Evolutionary conservation across 169 alveolate species (phyloP).

Genomic region (Cryptosporidium viatorum): DNA sequence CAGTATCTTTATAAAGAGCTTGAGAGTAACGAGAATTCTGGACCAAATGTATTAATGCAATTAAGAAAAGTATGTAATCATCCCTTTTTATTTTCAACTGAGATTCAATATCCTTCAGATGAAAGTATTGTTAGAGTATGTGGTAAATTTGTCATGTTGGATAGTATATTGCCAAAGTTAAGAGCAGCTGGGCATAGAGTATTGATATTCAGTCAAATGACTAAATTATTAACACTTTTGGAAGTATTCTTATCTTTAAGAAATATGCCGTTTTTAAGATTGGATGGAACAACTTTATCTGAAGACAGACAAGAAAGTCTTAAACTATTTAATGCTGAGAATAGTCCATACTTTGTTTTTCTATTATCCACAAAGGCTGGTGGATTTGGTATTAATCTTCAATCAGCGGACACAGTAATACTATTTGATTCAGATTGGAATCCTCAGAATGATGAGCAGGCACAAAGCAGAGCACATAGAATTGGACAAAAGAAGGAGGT

Average conservation of each 20-base stretch:
- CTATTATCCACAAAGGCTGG: conserved; percentile 93
- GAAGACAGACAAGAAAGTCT: conserved; percentile 89
- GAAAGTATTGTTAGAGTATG: conserved; percentile 90
- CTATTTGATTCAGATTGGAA: conserved; percentile 97
- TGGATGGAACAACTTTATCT: conserved; percentile 93
- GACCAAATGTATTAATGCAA: conserved; percentile 91
- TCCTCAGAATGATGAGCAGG: conserved; percentile 94
- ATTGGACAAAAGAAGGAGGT: conserved; percentile 94
- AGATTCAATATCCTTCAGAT: conserved; percentile 85
- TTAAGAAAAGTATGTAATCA: conserved; percentile 94
- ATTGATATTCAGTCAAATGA: conserved; percentile 93
- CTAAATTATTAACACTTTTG: conserved; percentile 91
- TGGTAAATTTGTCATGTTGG: conserved; percentile 92
- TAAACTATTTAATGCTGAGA: conserved; percentile 82
- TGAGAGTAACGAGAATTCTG: conserved; percentile 83
- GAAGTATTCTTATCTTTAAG: conserved; percentile 87
- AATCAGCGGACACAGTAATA: conserved; percentile 96
- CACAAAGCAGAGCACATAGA: conserved; percentile 95
- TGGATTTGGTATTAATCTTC: conserved; percentile 94
- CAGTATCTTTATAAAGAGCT: conserved; percentile 87
- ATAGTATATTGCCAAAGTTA: conserved; percentile 90
- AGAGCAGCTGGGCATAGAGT: conserved; percentile 91
- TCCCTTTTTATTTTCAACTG: conserved; percentile 92
- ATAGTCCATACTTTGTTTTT: conserved; percentile 88
- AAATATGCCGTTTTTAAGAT: conserved; percentile 85